Percentiles rank a stretch among this genome's conserved stretches.
phyloP scores from a whole-genome alignment of 78 protist genomes.

The Chrysochromulina tobinii region DNA sequence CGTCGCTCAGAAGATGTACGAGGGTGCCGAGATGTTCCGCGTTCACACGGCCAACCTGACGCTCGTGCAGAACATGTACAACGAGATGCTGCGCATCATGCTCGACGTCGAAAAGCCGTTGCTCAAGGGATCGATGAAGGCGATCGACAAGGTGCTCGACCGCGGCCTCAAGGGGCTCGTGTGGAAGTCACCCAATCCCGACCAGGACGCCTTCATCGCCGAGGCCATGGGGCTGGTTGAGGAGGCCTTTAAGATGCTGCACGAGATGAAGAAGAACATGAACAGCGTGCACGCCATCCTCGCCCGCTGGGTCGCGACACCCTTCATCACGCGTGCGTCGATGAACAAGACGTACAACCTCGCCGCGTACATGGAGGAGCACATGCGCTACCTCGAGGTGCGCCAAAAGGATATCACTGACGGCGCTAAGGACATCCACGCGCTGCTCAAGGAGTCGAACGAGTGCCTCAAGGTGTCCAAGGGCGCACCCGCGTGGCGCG shows the following conservation, averaged over 20 bases:
- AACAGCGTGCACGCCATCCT: not conserved
- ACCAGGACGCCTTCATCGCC: constrained; percentile 52
- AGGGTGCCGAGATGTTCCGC: constrained; percentile 52
- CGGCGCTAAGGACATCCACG: constrained; percentile 32
- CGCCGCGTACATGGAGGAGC: constrained; percentile 33
- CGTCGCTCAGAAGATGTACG: constrained; percentile 30
- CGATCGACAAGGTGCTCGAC: constrained; percentile 63
- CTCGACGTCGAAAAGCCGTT: constrained; percentile 81
- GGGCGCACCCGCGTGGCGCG: constrained; percentile 53
- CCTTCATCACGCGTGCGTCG: constrained; percentile 19
- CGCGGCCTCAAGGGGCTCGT: constrained; percentile 13
- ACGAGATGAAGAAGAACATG: constrained; percentile 34
- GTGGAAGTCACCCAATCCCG: not conserved
- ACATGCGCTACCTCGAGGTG: not conserved
- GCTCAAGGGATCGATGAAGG: constrained; percentile 46
- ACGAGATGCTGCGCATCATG: constrained; percentile 49
- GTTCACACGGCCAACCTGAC: not conserved
- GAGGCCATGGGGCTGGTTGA: constrained; percentile 27
- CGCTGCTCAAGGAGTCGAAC: not conserved
- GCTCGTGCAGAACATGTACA: constrained; percentile 41
- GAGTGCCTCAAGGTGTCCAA: not conserved
- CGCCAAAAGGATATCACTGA: constrained; percentile 15
- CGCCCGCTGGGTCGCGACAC: not conserved
- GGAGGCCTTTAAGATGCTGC: not conserved
- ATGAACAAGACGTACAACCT: not conserved